Percentiles rank a stretch among this genome's conserved stretches.
These are phyloP conservation scores for Boeremia exigua DNA, from an alignment of 2,329 filamentous ascomycete genomes.

Conservation along the genomic window DNA sequence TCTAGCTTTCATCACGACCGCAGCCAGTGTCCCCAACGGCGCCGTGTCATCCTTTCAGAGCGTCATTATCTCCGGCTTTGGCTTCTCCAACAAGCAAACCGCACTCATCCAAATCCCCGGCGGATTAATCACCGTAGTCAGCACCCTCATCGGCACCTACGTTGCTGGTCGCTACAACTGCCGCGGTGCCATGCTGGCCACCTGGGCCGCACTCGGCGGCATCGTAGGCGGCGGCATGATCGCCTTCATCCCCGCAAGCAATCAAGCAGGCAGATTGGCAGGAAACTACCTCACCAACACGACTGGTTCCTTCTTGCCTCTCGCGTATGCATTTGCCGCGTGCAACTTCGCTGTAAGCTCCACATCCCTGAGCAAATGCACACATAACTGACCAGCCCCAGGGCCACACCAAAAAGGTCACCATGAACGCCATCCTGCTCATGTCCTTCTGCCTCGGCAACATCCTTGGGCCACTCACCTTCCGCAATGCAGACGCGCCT, in stretches of 20 bases:
- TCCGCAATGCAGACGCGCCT: conserved; percentile 44
- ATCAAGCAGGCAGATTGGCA: conserved; percentile 31
- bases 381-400: neutral
- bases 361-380: neutral
- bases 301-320: conserved; percentile 42
- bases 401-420: conserved; percentile 56
- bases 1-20: conserved; percentile 43
- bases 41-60: conserved; percentile 44
- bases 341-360: conserved; percentile 49
- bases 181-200: conserved; percentile 27
- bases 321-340: conserved; percentile 51
- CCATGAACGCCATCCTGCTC: conserved; percentile 58
- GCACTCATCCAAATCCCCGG: conserved; percentile 38
- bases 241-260: conserved; percentile 24
- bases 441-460: conserved; percentile 53
- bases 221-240: conserved; percentile 30
- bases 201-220: conserved; percentile 25
- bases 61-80: conserved; percentile 18
- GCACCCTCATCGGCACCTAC: conserved; percentile 32
- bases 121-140: conserved; percentile 29
- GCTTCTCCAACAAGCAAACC: conserved; percentile 43
- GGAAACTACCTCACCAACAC: conserved; percentile 56
- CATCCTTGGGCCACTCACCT: conserved; percentile 52
- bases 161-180: conserved; percentile 33
- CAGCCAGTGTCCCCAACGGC: conserved; percentile 46